Evolutionary conservation across 306 rosid genomes (phyloP), one percentile per base, ranked within the genome.

Genomic region (Castanospermum australe): DNA sequence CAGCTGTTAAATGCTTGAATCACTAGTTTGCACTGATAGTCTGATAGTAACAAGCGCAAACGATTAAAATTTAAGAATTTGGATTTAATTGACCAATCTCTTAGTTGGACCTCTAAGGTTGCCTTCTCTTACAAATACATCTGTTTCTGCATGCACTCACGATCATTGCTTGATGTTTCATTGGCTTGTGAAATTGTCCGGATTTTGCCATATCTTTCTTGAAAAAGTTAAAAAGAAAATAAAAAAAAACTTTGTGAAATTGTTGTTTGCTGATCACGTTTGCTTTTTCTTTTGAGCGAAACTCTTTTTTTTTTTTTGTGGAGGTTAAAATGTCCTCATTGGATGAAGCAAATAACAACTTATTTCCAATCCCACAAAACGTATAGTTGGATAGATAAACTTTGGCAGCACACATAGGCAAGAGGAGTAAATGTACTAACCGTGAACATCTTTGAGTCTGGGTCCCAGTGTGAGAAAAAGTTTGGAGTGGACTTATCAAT

Each of bases 401-500:
- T 64, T 77, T 51, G 11, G 15, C 18, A 63, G 51, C 36, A 42
- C 11, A 30, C 21, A 36, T 4, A 55, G 28, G 20, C 30, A 67
- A 75, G 59, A 54, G 41, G 51, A 69, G 71, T 33, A 50, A 70
- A 17, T 64, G 63, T 56, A 87, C 92, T 73, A 54, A 94, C 97
- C 68, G 99, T 92, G 84, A 95, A 95, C 99, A 95, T 92, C 90
- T 95, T 95, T 0, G 97, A 89, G 85, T 95, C 99, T 24, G 97
- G 97, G 85, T 95, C 99, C 99, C 99, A 95, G 78, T 95, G 97
- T 4, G 99, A 90, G 90, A 95, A 95, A 81, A 95, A 95, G 70
- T 95, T 92, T 3, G 95, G 98, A 28, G 99, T 91, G 4, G 94
- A 90, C 82, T 92, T 95, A 36, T 95, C 97, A 54, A 95, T 95